Percentiles rank a stretch among this genome's conserved stretches.
phyloP scores from a whole-genome alignment of 2,329 filamentous ascomycete genomes.

The Lasiodiplodia sp. region DNA sequence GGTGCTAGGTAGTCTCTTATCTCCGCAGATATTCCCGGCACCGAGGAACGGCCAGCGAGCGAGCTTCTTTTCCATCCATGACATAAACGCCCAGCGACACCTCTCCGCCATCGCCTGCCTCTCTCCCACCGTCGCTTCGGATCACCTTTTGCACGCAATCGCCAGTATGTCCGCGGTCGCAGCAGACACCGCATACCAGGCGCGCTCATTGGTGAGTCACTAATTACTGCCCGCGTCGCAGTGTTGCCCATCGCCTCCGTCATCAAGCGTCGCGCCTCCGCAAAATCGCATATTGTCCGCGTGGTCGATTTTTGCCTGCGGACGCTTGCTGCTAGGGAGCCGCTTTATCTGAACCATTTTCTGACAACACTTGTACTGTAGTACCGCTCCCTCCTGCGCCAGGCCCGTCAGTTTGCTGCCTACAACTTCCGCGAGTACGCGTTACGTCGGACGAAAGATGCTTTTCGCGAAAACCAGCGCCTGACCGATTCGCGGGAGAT shows the following conservation, averaged over 20 bases:
- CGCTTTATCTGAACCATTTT: too few relatives aligned
- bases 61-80: constrained; percentile 29
- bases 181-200: constrained; percentile 48
- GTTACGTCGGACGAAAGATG: constrained; percentile 85
- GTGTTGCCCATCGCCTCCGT: constrained; percentile 17
- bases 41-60: constrained; percentile 21
- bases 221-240: neutral
- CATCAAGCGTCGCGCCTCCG: constrained; percentile 3
- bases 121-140: neutral
- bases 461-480: constrained; percentile 80
- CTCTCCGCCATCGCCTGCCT: constrained; percentile 20
- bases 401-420: constrained; percentile 83
- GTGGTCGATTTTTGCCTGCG: neutral
- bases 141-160: neutral
- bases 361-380: constrained; percentile 46
- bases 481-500: constrained; percentile 77
- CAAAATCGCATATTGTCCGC: constrained; percentile 5
- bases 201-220: constrained; percentile 48
- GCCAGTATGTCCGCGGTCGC: constrained; percentile 36
- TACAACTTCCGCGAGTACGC: constrained; percentile 99
- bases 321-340: neutral
- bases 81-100: constrained; percentile 27
- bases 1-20: neutral
- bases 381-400: constrained; percentile 92
- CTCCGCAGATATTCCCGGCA: constrained; percentile 17